A percentile compares a stretch with the other conserved stretches of the same genome.
Evolutionary conservation across 2,329 filamentous ascomycete genomes (phyloP).

Genomic region (Alternaria hordeiaustralica): DNA sequence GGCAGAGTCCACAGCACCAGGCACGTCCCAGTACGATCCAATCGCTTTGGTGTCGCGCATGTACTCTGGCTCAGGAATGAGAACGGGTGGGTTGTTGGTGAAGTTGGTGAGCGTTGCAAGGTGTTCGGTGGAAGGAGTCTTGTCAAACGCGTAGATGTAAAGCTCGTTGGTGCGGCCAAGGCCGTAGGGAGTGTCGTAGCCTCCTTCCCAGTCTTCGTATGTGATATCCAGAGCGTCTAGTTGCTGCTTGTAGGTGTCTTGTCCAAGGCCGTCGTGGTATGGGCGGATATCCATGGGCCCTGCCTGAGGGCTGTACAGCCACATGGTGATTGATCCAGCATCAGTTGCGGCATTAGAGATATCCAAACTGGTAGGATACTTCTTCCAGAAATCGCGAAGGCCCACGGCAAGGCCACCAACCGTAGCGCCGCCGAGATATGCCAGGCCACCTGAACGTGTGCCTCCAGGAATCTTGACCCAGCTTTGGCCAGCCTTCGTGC

Average conservation of each 20-base stretch:
- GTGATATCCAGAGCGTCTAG: constrained; percentile 67
- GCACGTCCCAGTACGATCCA: constrained; percentile 62
- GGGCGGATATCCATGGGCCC: constrained; percentile 63
- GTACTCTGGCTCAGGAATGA: constrained; percentile 57
- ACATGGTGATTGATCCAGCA: constrained; percentile 62
- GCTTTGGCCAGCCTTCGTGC: constrained; percentile 63
- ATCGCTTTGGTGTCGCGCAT: constrained; percentile 61
- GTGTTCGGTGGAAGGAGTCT: constrained; percentile 58
- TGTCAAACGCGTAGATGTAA: constrained; percentile 60
- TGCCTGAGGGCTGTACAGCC: constrained; percentile 66
- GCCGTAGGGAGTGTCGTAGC: constrained; percentile 63
- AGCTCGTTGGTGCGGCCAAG: constrained; percentile 66
- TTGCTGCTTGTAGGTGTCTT: constrained; percentile 64
- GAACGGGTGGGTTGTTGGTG: constrained; percentile 60
- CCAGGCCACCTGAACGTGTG: constrained; percentile 62
- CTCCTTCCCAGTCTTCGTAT: constrained; percentile 67
- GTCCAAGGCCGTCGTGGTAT: constrained; percentile 64
- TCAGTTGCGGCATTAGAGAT: constrained; percentile 60
- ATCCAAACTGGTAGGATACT: constrained; percentile 65
- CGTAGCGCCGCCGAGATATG: constrained; percentile 64
- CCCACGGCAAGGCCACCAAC: constrained; percentile 66
- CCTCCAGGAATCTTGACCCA: constrained; percentile 67
- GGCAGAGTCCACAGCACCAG: constrained; percentile 42
- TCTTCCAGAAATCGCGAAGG: constrained; percentile 68
- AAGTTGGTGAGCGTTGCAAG: constrained; percentile 55